Evolutionary conservation across 345 rosid species (phyloP), one percentile per base, ranked within the genome.

Genomic region (Salix caprea): DNA sequence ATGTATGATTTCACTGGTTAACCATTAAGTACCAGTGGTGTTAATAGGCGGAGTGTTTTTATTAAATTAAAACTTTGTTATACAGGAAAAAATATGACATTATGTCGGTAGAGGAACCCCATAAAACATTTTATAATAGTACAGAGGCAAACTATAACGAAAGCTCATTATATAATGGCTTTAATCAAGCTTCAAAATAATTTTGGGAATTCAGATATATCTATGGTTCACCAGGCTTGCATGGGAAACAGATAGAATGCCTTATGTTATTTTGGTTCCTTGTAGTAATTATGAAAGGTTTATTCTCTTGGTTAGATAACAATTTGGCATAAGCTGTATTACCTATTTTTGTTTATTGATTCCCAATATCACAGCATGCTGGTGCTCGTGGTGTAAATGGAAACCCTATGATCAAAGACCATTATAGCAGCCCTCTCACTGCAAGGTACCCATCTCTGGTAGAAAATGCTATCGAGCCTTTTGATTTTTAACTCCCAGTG

Each of bases 301-400:
- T 34, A 16, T 65, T 32, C 39, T 18, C 40, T 18, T 65, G 13
- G 19, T 7, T 34, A 28, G 9, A 40, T 67, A 34, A 40, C n/a
- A 37, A 67, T 34, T 37, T 67, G 40, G 46, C 40, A 69, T 67
- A 75, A 36, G 56, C 28, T 71, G 15, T 61, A 36, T 48, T 30
- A n/a, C 56, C 52, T 18, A 7, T 16, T 69, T 56, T 19, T 37
- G 37, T 74, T 54, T 34, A 73, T 74, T 60, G 21, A 65, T 73
- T 4, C 56, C 71, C 40, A 56, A 66, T 79, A 52, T 60, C 81
- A 30, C 86, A 94, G 98, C 97, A 83, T 89, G 88, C 97, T 68
- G 92, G 95, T 71, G 95, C 87, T 72, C 94, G 84, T 79, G 95
- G 91, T 83, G 98, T 89, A 65, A 88, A 86, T 74, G 97, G 97